Evolutionary conservation across 345 rosid genomes (phyloP).

Genomic region (Eucalyptus viminalis): DNA sequence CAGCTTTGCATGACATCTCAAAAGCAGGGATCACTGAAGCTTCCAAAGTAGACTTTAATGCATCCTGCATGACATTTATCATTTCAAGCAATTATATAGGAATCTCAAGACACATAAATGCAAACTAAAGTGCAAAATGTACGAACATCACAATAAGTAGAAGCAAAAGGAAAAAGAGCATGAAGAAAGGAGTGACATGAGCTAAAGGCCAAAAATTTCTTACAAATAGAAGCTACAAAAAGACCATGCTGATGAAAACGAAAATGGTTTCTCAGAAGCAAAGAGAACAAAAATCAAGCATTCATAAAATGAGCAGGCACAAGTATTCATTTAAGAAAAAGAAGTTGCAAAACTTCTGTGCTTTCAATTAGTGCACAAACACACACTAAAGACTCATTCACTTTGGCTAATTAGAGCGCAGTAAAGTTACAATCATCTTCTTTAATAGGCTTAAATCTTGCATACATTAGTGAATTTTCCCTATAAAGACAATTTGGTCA

Average conservation of each 20-base stretch:
- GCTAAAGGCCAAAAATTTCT: neutral
- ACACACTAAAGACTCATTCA: neutral
- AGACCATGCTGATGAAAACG: neutral
- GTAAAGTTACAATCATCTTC: neutral
- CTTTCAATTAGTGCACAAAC: neutral
- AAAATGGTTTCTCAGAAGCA: neutral
- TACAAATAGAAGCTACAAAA: neutral
- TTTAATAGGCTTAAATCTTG: neutral
- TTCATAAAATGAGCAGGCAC: neutral
- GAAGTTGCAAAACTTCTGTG: neutral
- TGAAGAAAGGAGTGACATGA: neutral
- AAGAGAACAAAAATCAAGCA: neutral
- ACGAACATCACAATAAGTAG: neutral
- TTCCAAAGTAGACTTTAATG: conserved; percentile 59
- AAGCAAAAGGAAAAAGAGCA: neutral
- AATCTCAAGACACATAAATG: neutral
- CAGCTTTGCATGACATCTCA: conserved; percentile 78
- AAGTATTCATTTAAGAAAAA: neutral
- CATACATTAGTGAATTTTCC: neutral
- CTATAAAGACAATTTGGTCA: neutral
- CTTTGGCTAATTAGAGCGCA: neutral
- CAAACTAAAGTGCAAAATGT: neutral
- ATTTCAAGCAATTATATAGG: neutral
- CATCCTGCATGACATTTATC: conserved; percentile 31
- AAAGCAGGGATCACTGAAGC: conserved; percentile 79